Percentiles rank a stretch among this genome's conserved stretches.
These are phyloP conservation scores for Schizopora paradoxa DNA, from an alignment of 1,284 basidiomycete species.

Conservation along the genomic window DNA sequence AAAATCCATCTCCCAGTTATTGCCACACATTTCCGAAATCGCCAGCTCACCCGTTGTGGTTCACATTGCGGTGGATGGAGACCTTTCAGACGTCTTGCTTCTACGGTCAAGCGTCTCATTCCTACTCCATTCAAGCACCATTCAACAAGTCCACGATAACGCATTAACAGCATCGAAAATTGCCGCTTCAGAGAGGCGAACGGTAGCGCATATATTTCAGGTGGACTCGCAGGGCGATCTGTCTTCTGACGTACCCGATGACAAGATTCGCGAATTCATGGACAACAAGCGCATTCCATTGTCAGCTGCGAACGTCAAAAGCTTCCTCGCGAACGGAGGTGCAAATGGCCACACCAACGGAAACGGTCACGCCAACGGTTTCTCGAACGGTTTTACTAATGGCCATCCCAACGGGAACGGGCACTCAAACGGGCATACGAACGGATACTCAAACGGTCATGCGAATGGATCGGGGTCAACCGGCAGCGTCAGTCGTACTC, in stretches of 20 bases:
- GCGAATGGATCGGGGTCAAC: too few species aligned
- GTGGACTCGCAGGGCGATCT: slow-evolving; percentile 28
- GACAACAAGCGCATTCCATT: slow-evolving; percentile 34
- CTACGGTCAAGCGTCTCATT: slow-evolving; percentile 55
- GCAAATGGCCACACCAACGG: slow-evolving; percentile 30
- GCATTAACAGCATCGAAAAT: slow-evolving; percentile 63
- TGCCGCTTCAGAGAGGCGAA: slow-evolving; percentile 50
- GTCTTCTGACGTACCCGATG: slow-evolving; percentile 52
- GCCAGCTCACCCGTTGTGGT: slow-evolving; percentile 49
- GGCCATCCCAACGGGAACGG: slow-evolving; percentile 27
- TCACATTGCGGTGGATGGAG: slow-evolving; percentile 48
- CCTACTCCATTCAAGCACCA: slow-evolving; percentile 56
- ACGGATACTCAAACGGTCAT: slow-evolving; percentile 29
- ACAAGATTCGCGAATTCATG: slow-evolving; percentile 54
- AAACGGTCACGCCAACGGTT: too few species aligned
- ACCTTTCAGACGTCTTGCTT: slow-evolving; percentile 53
- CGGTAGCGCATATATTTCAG: slow-evolving; percentile 82
- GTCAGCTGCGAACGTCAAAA: slow-evolving; percentile 21
- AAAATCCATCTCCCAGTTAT: slow-evolving; percentile 44
- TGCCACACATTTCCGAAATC: slow-evolving; percentile 55
- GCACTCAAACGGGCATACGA: slow-evolving; percentile 27
- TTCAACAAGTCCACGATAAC: slow-evolving; percentile 68
- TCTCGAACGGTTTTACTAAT: slow-evolving; percentile 28
- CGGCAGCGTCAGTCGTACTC: slow-evolving; percentile 12
- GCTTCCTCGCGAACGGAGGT: slow-evolving; percentile 24